phyloP scores from a whole-genome alignment of 805 yeast species.

The Nakazawaea wickerhamii region DNA sequence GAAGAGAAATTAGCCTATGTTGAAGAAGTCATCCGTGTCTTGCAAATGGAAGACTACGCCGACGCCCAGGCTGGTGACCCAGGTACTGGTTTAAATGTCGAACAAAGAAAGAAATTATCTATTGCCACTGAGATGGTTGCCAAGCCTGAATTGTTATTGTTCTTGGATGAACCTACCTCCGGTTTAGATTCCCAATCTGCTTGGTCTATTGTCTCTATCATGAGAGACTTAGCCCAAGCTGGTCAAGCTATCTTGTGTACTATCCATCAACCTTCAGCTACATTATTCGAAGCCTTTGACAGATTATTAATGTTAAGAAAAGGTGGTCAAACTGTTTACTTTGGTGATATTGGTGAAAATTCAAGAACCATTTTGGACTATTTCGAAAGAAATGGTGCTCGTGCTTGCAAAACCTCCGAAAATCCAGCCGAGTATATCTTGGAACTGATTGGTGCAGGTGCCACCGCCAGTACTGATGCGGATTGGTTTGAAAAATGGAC shows the following conservation, averaged over 20 bases:
- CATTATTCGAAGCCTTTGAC: not conserved
- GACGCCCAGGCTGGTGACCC: not conserved
- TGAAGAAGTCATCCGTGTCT: not conserved
- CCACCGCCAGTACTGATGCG: not conserved
- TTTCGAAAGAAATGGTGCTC: not conserved
- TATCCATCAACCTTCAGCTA: not conserved
- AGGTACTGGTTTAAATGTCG: not conserved
- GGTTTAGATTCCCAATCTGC: not conserved
- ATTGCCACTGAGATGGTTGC: not conserved
- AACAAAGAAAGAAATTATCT: not conserved
- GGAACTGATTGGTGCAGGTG: not conserved
- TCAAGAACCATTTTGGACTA: not conserved
- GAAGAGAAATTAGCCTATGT: not conserved
- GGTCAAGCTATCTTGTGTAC: not conserved
- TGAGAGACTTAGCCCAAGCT: not conserved
- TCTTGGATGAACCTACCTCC: not conserved
- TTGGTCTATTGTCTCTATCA: not conserved
- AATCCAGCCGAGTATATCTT: not conserved
- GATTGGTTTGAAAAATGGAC: not conserved
- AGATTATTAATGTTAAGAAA: not conserved
- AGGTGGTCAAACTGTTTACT: not conserved
- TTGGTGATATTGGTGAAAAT: not conserved
- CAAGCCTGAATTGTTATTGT: not conserved
- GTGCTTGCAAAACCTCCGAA: not conserved
- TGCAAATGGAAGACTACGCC: not conserved